Evolutionary conservation across 1,284 basidiomycete species (phyloP), one percentile per base, ranked within the genome.

Genomic region (Rhizoctonia solani): DNA sequence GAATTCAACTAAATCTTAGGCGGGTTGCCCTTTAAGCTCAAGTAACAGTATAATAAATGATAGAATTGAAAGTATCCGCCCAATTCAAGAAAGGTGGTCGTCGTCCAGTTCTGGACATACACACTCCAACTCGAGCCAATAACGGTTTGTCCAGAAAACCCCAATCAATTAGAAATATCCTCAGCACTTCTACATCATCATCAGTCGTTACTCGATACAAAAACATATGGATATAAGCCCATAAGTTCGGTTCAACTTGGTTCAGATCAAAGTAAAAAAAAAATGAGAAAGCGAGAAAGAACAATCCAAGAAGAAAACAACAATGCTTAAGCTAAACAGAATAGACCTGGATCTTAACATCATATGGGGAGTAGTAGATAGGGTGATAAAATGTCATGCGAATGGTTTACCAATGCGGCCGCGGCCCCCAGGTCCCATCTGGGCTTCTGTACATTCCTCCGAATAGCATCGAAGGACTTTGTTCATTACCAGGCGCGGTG

Each of bases 341-440:
- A n/a, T 32, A 63, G 14, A 52, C 23, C n/a, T 11, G 14, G 5
- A 44, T 4, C 19, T 16, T 4, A 49, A 25, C 6, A 19, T 11
- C 46, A 49, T 49, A 49, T 21, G 25, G n/a, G n/a, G n/a, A n/a
- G 46, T 23, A 49, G 46, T 49, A 49, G 23, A 49, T 27, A 21
- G 4, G 21, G 21, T 5, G 5, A 49, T 25, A 27, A 49, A 21
- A 49, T 49, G 46, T 3, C 46, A 49, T 23, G 23, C 3, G 23
- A 5, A 21, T 4, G 46, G n/a, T 27, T 52, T 37, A 63, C 58
- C 58, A 63, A 32, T 63, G 29, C 3, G 50, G 50, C 11, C 29
- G 58, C 5, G 58, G 58, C 41, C 58, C 58, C 58, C 58, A 63
- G 2, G 58, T 63, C n/a, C 58, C 58, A 13, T 63, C 58, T 19